Evolutionary conservation across 2,329 filamentous ascomycete genomes (phyloP).

Genomic region (Didymella lethalis): DNA sequence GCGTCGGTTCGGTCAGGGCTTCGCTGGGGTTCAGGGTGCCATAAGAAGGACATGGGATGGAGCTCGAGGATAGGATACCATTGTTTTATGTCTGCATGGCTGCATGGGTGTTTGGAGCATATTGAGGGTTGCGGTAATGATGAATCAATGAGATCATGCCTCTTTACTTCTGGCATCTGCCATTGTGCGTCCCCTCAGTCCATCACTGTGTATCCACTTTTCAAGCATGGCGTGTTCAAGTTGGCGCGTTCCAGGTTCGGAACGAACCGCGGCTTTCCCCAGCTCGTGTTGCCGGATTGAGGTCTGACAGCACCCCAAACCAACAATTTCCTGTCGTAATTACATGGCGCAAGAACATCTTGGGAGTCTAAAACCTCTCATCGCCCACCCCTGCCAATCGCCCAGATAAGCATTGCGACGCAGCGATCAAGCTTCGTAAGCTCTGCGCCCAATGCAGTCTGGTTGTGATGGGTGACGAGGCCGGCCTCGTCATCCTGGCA

Average conservation of each 20-base stretch:
- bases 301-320: background rate
- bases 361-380: background rate
- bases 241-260: background rate
- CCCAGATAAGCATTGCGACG: conserved; percentile 4
- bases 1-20: background rate
- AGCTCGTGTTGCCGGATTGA: background rate
- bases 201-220: background rate
- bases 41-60: background rate
- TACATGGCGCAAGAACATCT: background rate
- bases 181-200: background rate
- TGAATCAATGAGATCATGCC: conserved; percentile 13
- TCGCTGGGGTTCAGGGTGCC: background rate
- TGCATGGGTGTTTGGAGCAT: conserved; percentile 4
- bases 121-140: conserved; percentile 3
- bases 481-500: conserved; percentile 7
- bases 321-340: background rate
- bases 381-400: background rate
- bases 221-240: background rate
- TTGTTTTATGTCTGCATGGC: conserved; percentile 1
- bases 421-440: conserved; percentile 14
- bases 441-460: conserved; percentile 2
- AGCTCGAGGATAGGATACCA: conserved; percentile 13
- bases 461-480: conserved; percentile 8
- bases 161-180: background rate
- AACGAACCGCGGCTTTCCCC: conserved; percentile 1